Evolutionary conservation across 345 rosid species (phyloP), one percentile per base, ranked within the genome.

Genomic region (Euphorbia tirucalli): DNA sequence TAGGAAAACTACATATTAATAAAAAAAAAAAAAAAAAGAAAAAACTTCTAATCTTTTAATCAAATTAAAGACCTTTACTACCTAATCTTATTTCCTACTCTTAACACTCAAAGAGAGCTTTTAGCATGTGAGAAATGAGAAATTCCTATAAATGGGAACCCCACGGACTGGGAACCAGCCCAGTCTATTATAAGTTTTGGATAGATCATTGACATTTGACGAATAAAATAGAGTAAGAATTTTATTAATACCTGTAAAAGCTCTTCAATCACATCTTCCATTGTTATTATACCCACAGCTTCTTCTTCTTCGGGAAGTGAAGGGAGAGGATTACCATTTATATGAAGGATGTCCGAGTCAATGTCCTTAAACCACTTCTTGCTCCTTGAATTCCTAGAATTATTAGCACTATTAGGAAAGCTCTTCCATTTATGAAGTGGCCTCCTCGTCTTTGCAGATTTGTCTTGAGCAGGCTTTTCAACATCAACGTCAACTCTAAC

Each of bases 251-350:
- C 99, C 91, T 95, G 97, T 74, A 95, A 75, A 69, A 95, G 94
- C 79, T 95, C 98, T 81, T 95, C 99, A 63, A 95, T 95, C 76
- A 95, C 97, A 83, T 95, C 99, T 79, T 95, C 99, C 99, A 95
- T 95, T 39, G 99, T 92, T 70, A 95, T 90, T 64, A 95, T 71
- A 69, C 99, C 99, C 0, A 95, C 88, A 13, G 92, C 93, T 83
- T 92, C 98, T 79, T 88, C 96, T 81, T 90, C 99, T 71, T 92
- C 98, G 0, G 87, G 85, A 24, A 85, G 85, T 66, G 81, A 81
- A 15, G 93, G 91, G 16, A 93, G 96, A n/a, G 90, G 82, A 61
- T 66, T 73, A 14, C 79, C 96, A 77, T 88, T 83, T 73, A 95
- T 66, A 11, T 89, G 79, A 65, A 95, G 76, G 68, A 95, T 87